Conservation (phyloP, 2,329 filamentous ascomycete species). For the Aspergillus glaucus region DNA sequence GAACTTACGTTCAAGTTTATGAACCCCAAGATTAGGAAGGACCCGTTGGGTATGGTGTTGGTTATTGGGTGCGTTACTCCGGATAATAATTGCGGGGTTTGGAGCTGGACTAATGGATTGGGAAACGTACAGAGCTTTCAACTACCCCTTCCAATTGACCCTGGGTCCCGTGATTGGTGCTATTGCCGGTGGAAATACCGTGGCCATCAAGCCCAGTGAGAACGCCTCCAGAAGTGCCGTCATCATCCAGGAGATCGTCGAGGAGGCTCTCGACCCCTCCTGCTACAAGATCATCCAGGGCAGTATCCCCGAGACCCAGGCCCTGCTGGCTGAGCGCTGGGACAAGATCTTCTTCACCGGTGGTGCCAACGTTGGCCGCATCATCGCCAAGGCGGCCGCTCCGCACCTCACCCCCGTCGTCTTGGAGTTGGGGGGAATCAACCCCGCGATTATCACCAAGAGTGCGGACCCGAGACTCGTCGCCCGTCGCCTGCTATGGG, state of each 20-base stretch:
- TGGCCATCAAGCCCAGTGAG: conserved; percentile 86
- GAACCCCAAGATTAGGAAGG: conserved; percentile 72
- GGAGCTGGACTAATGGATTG: not conserved
- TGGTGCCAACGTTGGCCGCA: conserved; percentile 68
- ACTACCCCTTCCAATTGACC: conserved; percentile 81
- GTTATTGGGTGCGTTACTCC: conserved; percentile 62
- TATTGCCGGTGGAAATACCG: conserved; percentile 86
- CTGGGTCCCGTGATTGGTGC: conserved; percentile 77
- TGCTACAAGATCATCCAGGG: conserved; percentile 78
- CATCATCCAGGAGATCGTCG: conserved; percentile 71
- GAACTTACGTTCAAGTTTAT: conserved; percentile 62
- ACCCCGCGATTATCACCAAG: conserved; percentile 86
- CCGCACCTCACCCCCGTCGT: conserved; percentile 79
- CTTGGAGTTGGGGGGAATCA: conserved; percentile 84
- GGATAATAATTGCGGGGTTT: not conserved
- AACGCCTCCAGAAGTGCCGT: conserved; percentile 68
- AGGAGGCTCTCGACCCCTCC: conserved; percentile 67
- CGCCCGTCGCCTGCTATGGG: conserved; percentile 79
- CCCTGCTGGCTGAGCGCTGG: conserved; percentile 81
- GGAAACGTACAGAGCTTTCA: conserved; percentile 61
- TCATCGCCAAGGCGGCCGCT: conserved; percentile 84
- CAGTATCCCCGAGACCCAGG: conserved; percentile 69
- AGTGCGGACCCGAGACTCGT: conserved; percentile 73
- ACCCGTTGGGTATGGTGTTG: conserved; percentile 75
- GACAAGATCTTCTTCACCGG: conserved; percentile 99